Conservation (phyloP, 2,329 filamentous ascomycete genomes). For the Sporothrix dimorphospora region DNA sequence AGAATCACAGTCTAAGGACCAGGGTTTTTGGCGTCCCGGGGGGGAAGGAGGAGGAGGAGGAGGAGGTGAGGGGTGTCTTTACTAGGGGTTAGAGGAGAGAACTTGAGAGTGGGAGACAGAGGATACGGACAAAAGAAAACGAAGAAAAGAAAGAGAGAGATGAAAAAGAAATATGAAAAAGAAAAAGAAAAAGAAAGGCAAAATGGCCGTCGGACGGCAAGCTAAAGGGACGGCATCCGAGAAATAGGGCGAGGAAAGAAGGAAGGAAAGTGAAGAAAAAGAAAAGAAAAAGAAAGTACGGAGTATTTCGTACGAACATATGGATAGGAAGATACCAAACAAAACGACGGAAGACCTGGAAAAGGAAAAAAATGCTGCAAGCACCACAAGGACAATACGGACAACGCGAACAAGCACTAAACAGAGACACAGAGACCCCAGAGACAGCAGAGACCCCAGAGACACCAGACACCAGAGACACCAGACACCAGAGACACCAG, state of each 20-base stretch:
- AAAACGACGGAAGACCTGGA: background rate
- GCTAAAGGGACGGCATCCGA: background rate
- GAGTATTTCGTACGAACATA: no score
- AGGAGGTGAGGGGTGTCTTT: background rate
- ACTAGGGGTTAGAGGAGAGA: no score
- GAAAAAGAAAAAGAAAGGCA: background rate
- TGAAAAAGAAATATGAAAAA: background rate
- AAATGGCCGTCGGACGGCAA: background rate
- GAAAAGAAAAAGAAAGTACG: background rate
- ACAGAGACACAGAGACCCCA: background rate
- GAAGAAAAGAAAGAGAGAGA: background rate
- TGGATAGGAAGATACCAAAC: background rate
- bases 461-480: background rate
- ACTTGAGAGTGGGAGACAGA: no score
- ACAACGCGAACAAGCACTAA: background rate
- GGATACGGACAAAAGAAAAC: background rate
- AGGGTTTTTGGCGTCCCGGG: slow-evolving; percentile 12
- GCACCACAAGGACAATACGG: background rate
- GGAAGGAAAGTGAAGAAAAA: background rate
- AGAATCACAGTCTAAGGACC: slow-evolving; percentile 11
- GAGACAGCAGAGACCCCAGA: no score
- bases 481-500: background rate
- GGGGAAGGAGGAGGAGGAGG: no score
- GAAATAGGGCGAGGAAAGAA: background rate
- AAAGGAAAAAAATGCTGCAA: background rate